phyloP scores from a whole-genome alignment of 768 basidiomycete species.

The Pleurotus cornucopiae region DNA sequence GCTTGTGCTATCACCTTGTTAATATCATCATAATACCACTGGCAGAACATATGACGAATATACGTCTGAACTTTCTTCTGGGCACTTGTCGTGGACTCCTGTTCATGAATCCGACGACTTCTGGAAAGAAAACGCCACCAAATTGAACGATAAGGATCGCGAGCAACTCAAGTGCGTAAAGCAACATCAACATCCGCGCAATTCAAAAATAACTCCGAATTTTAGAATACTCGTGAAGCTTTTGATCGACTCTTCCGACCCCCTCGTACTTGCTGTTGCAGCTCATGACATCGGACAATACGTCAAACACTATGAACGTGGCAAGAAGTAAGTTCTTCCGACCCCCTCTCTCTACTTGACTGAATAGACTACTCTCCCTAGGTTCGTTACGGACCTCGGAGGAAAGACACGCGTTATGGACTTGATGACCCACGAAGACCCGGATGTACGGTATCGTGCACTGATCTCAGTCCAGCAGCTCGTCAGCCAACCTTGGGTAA shows the following conservation, averaged over 20 bases:
- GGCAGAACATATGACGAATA: slow-evolving; percentile 95
- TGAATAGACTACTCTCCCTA: slow-evolving; percentile 21
- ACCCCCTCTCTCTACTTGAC: background rate
- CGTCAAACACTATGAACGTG: slow-evolving; percentile 85
- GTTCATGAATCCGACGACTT: slow-evolving; percentile 96
- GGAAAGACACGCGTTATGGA: slow-evolving; percentile 89
- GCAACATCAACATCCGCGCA: background rate
- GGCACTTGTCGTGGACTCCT: slow-evolving; percentile 93
- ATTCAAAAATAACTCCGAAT: background rate
- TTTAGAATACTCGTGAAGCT: slow-evolving; percentile 70
- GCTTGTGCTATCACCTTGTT: background rate
- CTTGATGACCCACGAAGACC: slow-evolving; percentile 84
- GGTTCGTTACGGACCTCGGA: slow-evolving; percentile 77
- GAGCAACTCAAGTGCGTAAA: slow-evolving; percentile 73
- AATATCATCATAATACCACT: background rate
- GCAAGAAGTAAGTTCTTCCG: slow-evolving; percentile 71
- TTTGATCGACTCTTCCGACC: slow-evolving; percentile 64
- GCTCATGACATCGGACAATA: slow-evolving; percentile 93
- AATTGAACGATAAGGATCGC: slow-evolving; percentile 80
- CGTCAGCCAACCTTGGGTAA: slow-evolving; percentile 84
- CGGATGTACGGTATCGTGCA: slow-evolving; percentile 91
- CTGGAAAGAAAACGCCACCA: slow-evolving; percentile 93
- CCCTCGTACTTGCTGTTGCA: slow-evolving; percentile 84
- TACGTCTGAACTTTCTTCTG: slow-evolving; percentile 81
- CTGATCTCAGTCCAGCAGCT: slow-evolving; percentile 87